A percentile compares a stretch with the other conserved stretches of the same genome.
These are phyloP conservation scores for Fraxinus velutina DNA, from an alignment of 305 asterid species.

Conservation along the genomic window DNA sequence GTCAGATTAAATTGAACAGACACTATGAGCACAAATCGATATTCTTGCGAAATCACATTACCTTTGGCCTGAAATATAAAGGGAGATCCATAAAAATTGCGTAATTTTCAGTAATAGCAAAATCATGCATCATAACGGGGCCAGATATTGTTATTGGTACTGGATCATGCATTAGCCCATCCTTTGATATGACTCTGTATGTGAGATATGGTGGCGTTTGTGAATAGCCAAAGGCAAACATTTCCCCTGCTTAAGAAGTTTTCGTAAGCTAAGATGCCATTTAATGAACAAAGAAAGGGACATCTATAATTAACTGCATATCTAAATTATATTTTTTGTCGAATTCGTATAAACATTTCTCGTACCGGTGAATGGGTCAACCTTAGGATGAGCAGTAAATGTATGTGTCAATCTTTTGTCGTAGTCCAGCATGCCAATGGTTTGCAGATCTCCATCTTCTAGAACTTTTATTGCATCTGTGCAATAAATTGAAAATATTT, in stretches of 20 bases:
- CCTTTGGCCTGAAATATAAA: constrained; percentile 75
- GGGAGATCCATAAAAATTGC: constrained; percentile 95
- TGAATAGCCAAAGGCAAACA: constrained; percentile 89
- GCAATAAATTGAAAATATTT: constrained; percentile 21
- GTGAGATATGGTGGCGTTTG: constrained; percentile 67
- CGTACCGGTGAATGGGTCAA: constrained; percentile 88
- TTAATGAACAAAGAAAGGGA: background rate
- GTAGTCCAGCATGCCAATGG: constrained; percentile 88
- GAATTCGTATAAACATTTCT: constrained; percentile 3
- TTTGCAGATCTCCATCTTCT: constrained; percentile 96
- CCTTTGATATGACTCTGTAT: constrained; percentile 85
- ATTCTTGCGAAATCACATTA: constrained; percentile 20
- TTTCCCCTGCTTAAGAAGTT: constrained; percentile 64
- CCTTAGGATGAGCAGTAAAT: constrained; percentile 96
- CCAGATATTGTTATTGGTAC: constrained; percentile 79
- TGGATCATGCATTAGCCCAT: constrained; percentile 80
- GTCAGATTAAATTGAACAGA: background rate
- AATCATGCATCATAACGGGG: constrained; percentile 94
- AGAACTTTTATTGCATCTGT: constrained; percentile 80
- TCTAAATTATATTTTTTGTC: background rate
- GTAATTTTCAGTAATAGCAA: constrained; percentile 93
- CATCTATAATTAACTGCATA: background rate
- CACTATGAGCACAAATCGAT: background rate
- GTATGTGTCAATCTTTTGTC: constrained; percentile 78
- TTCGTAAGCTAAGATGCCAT: constrained; percentile 10